Evolutionary conservation across 495 filamentous ascomycete species (phyloP), one percentile per base, ranked within the genome.

Genomic region (Lophiotrema nucula): DNA sequence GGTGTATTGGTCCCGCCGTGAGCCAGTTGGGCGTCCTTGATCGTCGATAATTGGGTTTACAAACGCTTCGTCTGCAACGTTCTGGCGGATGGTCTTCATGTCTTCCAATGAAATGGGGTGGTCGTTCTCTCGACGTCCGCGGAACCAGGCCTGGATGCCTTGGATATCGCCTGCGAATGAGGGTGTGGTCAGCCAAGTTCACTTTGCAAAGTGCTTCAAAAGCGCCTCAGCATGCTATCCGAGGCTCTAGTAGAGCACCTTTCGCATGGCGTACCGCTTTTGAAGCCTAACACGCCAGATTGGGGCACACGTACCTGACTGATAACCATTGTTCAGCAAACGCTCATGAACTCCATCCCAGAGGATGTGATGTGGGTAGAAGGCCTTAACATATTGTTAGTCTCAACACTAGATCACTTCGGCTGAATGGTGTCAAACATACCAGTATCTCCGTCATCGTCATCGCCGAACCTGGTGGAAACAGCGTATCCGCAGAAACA

Each of bases 391-490:
- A 4, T 15, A 24, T 5, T 11, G 31, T 10, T 41, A 35, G n/a
- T 35, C 31, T n/a, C n/a, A 8, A 8, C 8, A 35, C 8, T n/a
- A 8, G 31, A 35, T 35, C 31, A 35, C 31, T n/a, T 8, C 8
- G n/a, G 25, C 38, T n/a, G n/a, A n/a, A n/a, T n/a, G 5, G 25
- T 3, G n/a, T 33, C 22, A 23, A 35, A 45, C 23, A 28, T 49
- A 49, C 46, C 10, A 55, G 18, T n/a, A 58, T 58, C 45, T 58
- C 54, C 22, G 49, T 58, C 3, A n/a, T 26, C 1, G 54, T 33
- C 10, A 58, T 10, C 12, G 44, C 45, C 4, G 50, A 33, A 1
- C 54, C 45, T 1, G 54, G 54, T 15, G 54, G 54, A 23, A 58
- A 50, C 1, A 58, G 1, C 4, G 46, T 46, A 41, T 58, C 44